Evolutionary conservation across 2,329 filamentous ascomycete species (phyloP).

Genomic region (Neonectria neomacrospora): DNA sequence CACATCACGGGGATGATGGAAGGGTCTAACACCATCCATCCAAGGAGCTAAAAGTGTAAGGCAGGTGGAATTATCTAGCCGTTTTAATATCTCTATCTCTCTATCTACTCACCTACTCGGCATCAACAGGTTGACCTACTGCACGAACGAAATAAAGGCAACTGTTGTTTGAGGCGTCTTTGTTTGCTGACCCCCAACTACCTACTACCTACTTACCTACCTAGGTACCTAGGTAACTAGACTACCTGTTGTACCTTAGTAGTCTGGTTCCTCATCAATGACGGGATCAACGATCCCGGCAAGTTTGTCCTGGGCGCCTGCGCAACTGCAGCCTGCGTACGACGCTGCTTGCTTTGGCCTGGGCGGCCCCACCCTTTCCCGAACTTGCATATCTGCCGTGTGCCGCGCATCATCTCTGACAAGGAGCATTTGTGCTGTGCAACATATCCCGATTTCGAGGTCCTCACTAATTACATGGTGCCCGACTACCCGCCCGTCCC

Average conservation of each 20-base stretch:
- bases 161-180: background rate
- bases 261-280: background rate
- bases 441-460: background rate
- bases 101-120: background rate
- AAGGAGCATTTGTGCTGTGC: background rate
- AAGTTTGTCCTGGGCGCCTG: too few relatives aligned
- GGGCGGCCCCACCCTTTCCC: background rate
- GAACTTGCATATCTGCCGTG: background rate
- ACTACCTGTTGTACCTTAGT: too few relatives aligned
- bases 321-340: background rate
- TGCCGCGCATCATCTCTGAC: constrained; percentile 1
- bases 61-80: background rate
- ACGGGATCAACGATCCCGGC: background rate
- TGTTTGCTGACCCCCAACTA: background rate
- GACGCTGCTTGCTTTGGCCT: background rate
- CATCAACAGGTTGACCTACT: background rate
- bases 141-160: background rate
- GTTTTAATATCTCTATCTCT: background rate
- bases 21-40: background rate
- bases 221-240: too few relatives aligned
- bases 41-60: background rate
- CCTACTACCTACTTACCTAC: too few relatives aligned
- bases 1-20: constrained; percentile 5
- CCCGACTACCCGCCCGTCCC: background rate
- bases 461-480: background rate